Conservation (phyloP, 106 monocot species). For the Apostasia shenzhenica region DNA sequence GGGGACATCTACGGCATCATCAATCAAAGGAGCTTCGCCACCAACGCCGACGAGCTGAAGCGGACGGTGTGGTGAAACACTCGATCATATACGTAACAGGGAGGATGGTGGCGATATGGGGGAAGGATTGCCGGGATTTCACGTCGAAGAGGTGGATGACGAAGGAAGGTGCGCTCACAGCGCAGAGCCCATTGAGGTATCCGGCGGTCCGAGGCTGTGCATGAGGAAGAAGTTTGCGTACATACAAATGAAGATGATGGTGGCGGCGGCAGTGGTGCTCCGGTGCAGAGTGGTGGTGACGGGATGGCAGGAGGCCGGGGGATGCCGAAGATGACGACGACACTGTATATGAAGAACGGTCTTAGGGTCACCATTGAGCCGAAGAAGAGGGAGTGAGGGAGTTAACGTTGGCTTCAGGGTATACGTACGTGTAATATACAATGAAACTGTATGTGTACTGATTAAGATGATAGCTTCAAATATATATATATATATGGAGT, state of each 20-base stretch:
- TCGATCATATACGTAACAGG: constrained; percentile 72
- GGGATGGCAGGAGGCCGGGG: constrained; percentile 38
- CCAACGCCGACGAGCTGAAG: constrained; percentile 20
- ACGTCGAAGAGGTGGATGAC: constrained; percentile 76
- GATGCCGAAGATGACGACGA: constrained; percentile 66
- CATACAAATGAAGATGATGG: constrained; percentile 90
- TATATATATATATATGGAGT: no score
- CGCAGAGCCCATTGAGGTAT: constrained; percentile 75
- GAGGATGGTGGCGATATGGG: constrained; percentile 63
- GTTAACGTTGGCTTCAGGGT: neutral
- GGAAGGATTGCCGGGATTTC: constrained; percentile 78
- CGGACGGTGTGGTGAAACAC: constrained; percentile 71
- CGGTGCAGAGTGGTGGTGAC: constrained; percentile 50
- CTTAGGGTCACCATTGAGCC: constrained; percentile 37
- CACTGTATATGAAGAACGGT: constrained; percentile 83
- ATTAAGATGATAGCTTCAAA: no score
- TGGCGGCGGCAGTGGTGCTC: constrained; percentile 46
- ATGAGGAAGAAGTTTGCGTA: constrained; percentile 96
- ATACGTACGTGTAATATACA: neutral
- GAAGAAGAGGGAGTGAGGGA: constrained; percentile 14
- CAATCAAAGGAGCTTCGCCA: neutral
- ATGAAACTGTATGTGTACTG: no score
- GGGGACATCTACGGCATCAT: constrained; percentile 35
- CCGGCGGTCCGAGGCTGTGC: constrained; percentile 82
- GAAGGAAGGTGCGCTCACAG: constrained; percentile 26